Percentiles rank a stretch among this genome's conserved stretches.
Evolutionary conservation across 306 rosid species (phyloP).

Genomic region (Cicer bijugum): DNA sequence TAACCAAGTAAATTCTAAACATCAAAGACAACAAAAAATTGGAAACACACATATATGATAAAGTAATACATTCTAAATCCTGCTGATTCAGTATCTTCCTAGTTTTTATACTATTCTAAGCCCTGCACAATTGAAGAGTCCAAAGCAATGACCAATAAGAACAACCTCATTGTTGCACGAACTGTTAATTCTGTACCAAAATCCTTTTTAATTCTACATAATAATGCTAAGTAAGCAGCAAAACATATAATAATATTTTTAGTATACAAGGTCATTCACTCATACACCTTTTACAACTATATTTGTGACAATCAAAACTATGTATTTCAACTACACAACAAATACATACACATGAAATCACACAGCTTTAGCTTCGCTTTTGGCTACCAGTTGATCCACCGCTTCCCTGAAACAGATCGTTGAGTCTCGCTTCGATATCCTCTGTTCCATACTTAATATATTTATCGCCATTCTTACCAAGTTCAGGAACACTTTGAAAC

Average conservation of each 20-base stretch:
- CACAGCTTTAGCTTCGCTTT: constrained; percentile 54
- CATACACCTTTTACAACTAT: constrained; percentile 42
- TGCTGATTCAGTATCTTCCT: background rate
- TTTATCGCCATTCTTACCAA: constrained; percentile 65
- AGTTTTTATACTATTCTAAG: too few species aligned
- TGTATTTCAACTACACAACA: constrained; percentile 44
- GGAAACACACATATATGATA: too few species aligned
- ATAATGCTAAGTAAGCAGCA: background rate
- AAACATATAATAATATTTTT: constrained; percentile 32
- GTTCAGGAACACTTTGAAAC: constrained; percentile 61
- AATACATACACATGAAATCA: constrained; percentile 48
- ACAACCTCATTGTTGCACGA: background rate
- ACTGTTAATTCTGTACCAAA: background rate
- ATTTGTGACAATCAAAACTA: constrained; percentile 39
- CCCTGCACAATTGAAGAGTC: background rate
- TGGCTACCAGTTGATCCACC: constrained; percentile 65
- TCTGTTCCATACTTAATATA: constrained; percentile 61
- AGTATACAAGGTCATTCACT: constrained; percentile 40
- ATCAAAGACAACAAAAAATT: too few species aligned
- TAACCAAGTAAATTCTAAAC: too few species aligned
- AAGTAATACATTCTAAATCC: background rate
- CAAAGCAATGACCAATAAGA: background rate
- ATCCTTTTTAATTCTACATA: background rate
- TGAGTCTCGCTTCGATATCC: constrained; percentile 63
- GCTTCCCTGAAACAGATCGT: constrained; percentile 62